Base-by-base conservation (phyloP, 78 protist genomes). In the Dictyostelium discoideum region DNA sequence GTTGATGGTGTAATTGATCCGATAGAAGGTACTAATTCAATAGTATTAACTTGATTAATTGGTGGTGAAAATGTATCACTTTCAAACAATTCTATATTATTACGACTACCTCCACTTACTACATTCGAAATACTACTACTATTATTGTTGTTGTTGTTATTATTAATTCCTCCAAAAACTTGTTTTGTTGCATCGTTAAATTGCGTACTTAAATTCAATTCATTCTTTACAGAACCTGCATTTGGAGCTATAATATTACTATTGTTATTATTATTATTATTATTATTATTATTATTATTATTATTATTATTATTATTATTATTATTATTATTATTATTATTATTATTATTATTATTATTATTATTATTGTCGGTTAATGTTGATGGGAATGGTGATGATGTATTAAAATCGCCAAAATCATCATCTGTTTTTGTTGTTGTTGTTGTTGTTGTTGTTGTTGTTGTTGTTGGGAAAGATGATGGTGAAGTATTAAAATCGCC, bases 151-250 rank as follows among this genome's bases (percentile, higher is more conserved):
- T 24, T 72, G 14, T 29, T 22, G 22, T n/a, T 69, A 20, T 24
- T 11, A 5, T 37, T 86, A 57, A 11, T 46, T 10, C 26, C 85
- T 48, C 39, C 24, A 48, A 86, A 86, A 20, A 77, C 92, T 22
- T 39, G 44, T 22, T 50, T 16, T 39, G 44, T 22, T 32, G 9
- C 92, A 4, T 86, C 42, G 24, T 86, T 86, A 86, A 86, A 87
- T 63, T 87, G 86, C 20, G 32, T 44, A 87, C 93, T 77, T 22
- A 86, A n/a, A 77, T 86, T 87, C 48, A 85, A 32, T 85, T 14
- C 72, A 60, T 63, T 63, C 26, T 29, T 81, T 40, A 14, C 82
- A 76, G 32, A 76, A 37, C 24, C 82, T 22, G 77, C 11, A 69
- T 22, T 26, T 69, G 77, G 77, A 14, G 69, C 26, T 60, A 20